Base-by-base conservation (phyloP, 345 rosid genomes). In the Citrus inodora region DNA sequence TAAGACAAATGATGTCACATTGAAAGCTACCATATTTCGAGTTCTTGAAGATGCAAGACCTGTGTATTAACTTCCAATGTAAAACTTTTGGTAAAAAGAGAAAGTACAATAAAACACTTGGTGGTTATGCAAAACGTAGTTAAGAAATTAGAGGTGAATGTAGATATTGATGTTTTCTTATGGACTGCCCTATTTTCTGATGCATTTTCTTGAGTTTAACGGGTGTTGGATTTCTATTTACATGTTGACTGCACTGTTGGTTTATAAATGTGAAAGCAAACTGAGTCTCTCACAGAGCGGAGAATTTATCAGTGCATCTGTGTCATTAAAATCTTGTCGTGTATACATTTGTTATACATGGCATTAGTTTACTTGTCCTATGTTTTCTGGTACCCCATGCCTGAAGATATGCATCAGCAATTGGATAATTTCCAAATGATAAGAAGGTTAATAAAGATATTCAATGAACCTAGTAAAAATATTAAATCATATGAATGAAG, bases 21-120 rank as follows among this genome's bases (percentile, higher is more conserved):
- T 91, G 75, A 88, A 83, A 83, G 94, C 86, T 71, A 83, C 89
- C 69, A 79, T 86, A 28, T 89, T 89, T 75, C 87, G 87, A n/a
- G 89, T 81, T 7, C 80, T 83, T 61, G 88, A 84, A 78, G 77
- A 78, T 33, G 60, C 73, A 21, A 67, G 16, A 67, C 67, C 69
- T 5, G 42, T 63, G 46, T 70, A 25, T 78, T 67, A 46, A n/a
- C 81, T 38, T 59, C 35, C 63, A 5, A 21, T 38, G 71, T 40
- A 24, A 62, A 4, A 65, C 4, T 32, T 33, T 17, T 3, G 42
- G 42, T 19, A 3, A 65, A 33, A 25, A 65, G 24, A n/a, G 9
- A 65, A 21, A 32, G 38, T 30, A 1, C 37, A 19, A 28, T 38
- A 30, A 25, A n/a, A 70, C 27, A 30, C 7, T 46, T 24, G 72